Base-by-base conservation (phyloP, 495 filamentous ascomycete species). In the Aspergillus steynii region DNA sequence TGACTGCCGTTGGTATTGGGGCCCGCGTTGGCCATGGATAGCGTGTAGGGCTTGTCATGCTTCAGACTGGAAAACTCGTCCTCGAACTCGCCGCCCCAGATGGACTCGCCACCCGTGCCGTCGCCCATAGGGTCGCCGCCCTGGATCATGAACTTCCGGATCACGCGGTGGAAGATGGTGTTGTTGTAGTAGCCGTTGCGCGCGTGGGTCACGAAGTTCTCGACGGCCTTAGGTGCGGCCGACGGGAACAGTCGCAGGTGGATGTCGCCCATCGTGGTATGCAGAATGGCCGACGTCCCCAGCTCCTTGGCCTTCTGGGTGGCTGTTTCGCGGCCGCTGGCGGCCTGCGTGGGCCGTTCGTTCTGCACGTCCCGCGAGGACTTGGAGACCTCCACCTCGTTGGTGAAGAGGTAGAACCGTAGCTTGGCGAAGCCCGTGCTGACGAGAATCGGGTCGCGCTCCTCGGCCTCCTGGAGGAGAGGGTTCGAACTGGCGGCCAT, bases 331-430 rank as follows among this genome's bases (percentile, higher is more conserved):
- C 80, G 78, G 12, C 61, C 63, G 10, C 67, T 56, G 3, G 67
- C 61, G 2, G 68, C 29, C 34, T 79, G 66, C 2, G 77, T 82
- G 5, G 94, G 95, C 65, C 93, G 95, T 77, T 99, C 95, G 74
- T 99, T 99, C 65, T 96, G 92, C 27, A 98, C 80, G 70, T 99
- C 95, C 63, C 95, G 89, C 31, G 88, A 86, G 9, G 90, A 89
- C 71, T 95, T 96, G 60, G 87, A 88, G 60, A 96, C 83, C 4
- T 92, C 85, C 20, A 87, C 84, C 25, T 96, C 91, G 74, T 96
- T 96, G 56, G 90, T 96, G 76, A 96, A 99, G 83, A 97, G 91
- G 82, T 98, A 99, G 80, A 99, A 99, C 54, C 95, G 90, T 34
- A 90, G 85, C 73, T 97, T 99, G 62, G 87, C 90, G 28, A 88